Conservation (phyloP, 1,284 basidiomycete genomes). For the Lignosus rhinocerotis region DNA sequence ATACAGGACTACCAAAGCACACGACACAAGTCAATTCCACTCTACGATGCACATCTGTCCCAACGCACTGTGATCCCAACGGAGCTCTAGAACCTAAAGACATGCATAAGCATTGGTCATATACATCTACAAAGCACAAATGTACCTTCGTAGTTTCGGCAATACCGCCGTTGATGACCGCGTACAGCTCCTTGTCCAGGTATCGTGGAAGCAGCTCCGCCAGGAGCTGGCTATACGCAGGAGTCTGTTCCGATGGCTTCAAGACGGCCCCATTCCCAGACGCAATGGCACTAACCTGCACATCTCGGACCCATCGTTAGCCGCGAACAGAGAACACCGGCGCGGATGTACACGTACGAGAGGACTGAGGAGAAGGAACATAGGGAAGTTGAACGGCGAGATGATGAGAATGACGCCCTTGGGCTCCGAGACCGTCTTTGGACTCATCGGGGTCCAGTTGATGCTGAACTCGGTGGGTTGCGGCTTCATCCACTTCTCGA, state of each 20-base stretch:
- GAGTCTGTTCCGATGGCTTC: constrained; percentile 84
- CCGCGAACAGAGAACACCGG: not conserved
- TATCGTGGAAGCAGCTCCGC: constrained; percentile 81
- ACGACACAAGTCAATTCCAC: not conserved
- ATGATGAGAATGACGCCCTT: constrained; percentile 75
- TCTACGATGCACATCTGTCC: not conserved
- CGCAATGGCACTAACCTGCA: constrained; percentile 74
- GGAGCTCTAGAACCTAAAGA: constrained; percentile 67
- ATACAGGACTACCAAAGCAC: constrained; percentile 49
- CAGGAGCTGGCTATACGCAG: constrained; percentile 65
- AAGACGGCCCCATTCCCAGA: constrained; percentile 76
- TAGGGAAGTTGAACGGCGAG: constrained; percentile 51
- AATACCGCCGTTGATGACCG: constrained; percentile 77
- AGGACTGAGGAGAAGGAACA: constrained; percentile 53
- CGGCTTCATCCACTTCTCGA: constrained; percentile 71
- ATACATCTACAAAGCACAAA: not conserved
- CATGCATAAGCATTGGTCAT: not conserved
- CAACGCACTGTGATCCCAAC: constrained; percentile 83
- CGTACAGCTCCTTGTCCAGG: constrained; percentile 71
- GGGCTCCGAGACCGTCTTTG: constrained; percentile 69
- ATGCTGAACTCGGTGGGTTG: constrained; percentile 53
- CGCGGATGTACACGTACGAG: constrained; percentile 41
- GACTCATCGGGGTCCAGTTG: constrained; percentile 55
- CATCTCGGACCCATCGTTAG: not conserved
- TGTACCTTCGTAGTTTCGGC: constrained; percentile 71